These are phyloP conservation scores for Vigna hirtella DNA, from an alignment of 306 rosid genomes.

Conservation along the genomic window DNA sequence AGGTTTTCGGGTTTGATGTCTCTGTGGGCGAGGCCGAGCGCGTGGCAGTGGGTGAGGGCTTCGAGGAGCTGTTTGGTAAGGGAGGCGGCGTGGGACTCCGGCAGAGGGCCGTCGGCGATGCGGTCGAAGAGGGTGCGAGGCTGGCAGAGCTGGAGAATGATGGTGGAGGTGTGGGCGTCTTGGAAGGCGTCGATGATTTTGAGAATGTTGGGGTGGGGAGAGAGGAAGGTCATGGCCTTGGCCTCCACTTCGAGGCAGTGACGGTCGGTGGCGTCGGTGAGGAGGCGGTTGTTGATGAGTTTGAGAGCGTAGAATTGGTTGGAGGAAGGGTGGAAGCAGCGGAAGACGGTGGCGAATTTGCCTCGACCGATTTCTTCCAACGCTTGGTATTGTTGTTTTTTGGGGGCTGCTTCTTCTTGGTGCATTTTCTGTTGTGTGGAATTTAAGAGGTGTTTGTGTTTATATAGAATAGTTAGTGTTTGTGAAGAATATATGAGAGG, in stretches of 20 bases:
- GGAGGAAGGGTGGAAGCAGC: slow-evolving; percentile 54
- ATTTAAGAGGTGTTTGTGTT: no score
- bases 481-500: no score
- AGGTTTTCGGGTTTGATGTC: slow-evolving; percentile 83
- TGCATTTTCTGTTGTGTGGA: slow-evolving; percentile 48
- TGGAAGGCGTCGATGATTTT: slow-evolving; percentile 60
- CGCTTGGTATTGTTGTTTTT: slow-evolving; percentile 54
- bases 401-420: slow-evolving; percentile 40
- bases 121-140: slow-evolving; percentile 67
- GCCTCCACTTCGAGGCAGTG: slow-evolving; percentile 75
- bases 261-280: slow-evolving; percentile 66
- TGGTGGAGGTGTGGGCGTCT: slow-evolving; percentile 47
- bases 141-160: slow-evolving; percentile 71
- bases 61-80: slow-evolving; percentile 59
- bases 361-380: slow-evolving; percentile 85
- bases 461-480: no score
- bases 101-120: slow-evolving; percentile 48
- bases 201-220: slow-evolving; percentile 75
- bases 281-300: slow-evolving; percentile 62
- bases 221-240: slow-evolving; percentile 67
- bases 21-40: slow-evolving; percentile 66
- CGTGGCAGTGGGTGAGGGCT: slow-evolving; percentile 72
- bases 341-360: slow-evolving; percentile 68
- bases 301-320: slow-evolving; percentile 63
- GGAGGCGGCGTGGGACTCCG: slow-evolving; percentile 59